These are phyloP conservation scores for Aquanectria penicillioides DNA, from an alignment of 2,329 filamentous ascomycete species.

Conservation along the genomic window DNA sequence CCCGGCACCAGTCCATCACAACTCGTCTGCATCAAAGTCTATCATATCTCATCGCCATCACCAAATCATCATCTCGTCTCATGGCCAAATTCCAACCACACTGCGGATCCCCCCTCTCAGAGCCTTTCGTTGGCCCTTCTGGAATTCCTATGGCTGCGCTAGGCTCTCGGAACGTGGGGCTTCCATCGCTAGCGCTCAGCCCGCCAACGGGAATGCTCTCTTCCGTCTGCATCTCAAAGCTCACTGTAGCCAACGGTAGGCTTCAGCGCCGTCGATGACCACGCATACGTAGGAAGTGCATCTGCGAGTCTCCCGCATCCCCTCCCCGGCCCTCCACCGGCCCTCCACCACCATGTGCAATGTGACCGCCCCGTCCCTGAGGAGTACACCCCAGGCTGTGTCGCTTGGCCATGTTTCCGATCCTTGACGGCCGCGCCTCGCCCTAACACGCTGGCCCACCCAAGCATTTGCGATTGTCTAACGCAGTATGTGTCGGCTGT, in stretches of 20 bases:
- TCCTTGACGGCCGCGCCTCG: too few species aligned
- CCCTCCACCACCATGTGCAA: too few species aligned
- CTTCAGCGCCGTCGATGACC: conserved; percentile 23
- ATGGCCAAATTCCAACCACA: neutral
- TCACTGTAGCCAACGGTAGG: conserved; percentile 24
- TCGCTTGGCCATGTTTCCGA: too few species aligned
- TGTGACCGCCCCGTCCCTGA: too few species aligned
- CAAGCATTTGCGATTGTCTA: too few species aligned
- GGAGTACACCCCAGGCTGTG: too few species aligned
- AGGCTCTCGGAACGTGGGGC: conserved; percentile 36
- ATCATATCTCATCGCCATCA: too few species aligned
- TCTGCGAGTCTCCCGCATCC: neutral
- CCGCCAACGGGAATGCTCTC: conserved; percentile 34
- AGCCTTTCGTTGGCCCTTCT: conserved; percentile 7
- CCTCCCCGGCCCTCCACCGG: too few species aligned
- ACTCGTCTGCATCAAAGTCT: too few species aligned
- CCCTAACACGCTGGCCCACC: too few species aligned
- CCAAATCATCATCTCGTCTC: neutral
- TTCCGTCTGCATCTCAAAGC: conserved; percentile 33
- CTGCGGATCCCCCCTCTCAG: neutral
- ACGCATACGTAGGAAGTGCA: conserved; percentile 1
- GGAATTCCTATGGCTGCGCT: conserved; percentile 26
- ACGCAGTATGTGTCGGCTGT: too few species aligned
- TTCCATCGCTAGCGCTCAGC: conserved; percentile 39
- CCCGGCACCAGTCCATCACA: too few species aligned